Conservation (phyloP, 1,284 basidiomycete species). For the Cryptococcus wingfieldii region DNA sequence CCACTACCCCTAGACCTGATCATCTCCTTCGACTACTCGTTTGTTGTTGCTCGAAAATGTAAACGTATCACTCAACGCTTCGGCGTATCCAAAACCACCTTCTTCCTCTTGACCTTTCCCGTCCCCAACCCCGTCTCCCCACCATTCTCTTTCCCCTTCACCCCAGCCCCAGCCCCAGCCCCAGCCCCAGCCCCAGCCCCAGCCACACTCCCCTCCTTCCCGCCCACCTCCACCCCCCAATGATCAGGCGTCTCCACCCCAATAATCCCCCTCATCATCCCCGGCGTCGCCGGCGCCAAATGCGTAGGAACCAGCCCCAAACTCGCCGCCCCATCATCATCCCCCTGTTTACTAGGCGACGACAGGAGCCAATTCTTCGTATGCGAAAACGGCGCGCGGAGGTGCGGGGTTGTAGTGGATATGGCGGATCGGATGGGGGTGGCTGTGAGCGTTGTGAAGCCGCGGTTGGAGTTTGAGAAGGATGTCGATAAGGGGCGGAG, state of each 20-base stretch:
- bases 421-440: not conserved
- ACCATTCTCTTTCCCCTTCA: too few relatives aligned
- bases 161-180: too few relatives aligned
- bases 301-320: conserved; percentile 19
- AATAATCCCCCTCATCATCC: conserved; percentile 13
- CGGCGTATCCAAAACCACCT: not conserved
- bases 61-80: too few relatives aligned
- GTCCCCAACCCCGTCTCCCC: not conserved
- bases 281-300: conserved; percentile 15
- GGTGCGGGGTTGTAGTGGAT: not conserved
- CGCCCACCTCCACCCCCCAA: too few relatives aligned
- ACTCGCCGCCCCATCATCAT: conserved; percentile 9
- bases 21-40: too few relatives aligned
- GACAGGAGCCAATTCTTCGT: conserved; percentile 14
- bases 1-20: too few relatives aligned
- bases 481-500: not conserved
- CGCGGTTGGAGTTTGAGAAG: not conserved
- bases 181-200: too few relatives aligned
- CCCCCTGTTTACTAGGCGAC: conserved; percentile 4
- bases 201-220: too few relatives aligned
- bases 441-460: not conserved
- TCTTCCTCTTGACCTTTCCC: not conserved
- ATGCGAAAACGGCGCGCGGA: conserved; percentile 1
- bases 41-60: too few relatives aligned
- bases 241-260: conserved; percentile 15